Base-by-base conservation (phyloP, 2,329 filamentous ascomycete genomes). In the Ceratocystiopsis brevicomis region DNA sequence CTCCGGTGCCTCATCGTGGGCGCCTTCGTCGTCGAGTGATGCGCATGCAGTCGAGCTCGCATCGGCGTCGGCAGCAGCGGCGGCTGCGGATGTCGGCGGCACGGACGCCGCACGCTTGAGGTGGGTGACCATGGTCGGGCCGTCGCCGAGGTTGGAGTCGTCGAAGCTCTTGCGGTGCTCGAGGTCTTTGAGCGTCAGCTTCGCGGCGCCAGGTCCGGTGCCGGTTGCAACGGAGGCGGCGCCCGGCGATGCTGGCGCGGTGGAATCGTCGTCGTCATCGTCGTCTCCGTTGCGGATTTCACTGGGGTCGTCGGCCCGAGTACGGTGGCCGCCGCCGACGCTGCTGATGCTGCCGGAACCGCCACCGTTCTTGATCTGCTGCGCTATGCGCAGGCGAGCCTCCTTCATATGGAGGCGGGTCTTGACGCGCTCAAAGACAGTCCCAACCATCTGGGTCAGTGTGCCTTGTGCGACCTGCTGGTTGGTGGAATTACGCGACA, bases 381-480 rank as follows among this genome's bases (percentile, higher is more conserved):
- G 69, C 17, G 61, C 57, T 11, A 75, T 57, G 51, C 71, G 75
- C 44, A 81, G 53, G 17, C 85, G 74, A 34, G 81, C 69, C 56
- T 95, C 87, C 59, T 94, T 95, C 66, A 86, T 76, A 46, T 87
- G 79, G 48, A 98, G 64, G 43, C 90, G 73, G 1, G 74, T 73
- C 63, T 90, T 92, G 50, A 98, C 88, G 48, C 90, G 70, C 60
- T 98, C 90, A 54, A 98, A 98, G 3, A 98, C 90, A 1, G 88
- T 96, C 50, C 88, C 87, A 36, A 96, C 85, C 90, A 98, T 98
- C 62, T 98, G 90, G 4, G 88, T 94, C 55, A 98, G 66, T 4
- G 90, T 95, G 3, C 90, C 90, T 59, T 98, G 92, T 1, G 92
- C 92, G 41, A 96, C 84, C 59, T 94, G 87, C 65, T 98, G 90